A percentile compares a stretch with the other conserved stretches of the same genome.
Evolutionary conservation across 2,329 filamentous ascomycete species (phyloP).

Genomic region (Niveomyces coronatus): DNA sequence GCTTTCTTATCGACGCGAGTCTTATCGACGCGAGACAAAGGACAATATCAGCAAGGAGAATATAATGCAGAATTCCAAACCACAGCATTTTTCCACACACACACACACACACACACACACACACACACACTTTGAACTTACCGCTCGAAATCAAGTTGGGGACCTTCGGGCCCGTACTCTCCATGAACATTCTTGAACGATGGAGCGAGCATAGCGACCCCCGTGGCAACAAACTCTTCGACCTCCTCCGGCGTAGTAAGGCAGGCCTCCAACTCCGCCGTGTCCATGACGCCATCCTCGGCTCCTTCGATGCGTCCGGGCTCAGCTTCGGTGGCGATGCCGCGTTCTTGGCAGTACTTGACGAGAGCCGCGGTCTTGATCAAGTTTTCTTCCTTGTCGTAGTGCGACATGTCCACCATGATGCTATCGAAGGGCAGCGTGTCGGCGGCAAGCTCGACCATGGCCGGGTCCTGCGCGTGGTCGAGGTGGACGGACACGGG

Average conservation of each 20-base stretch:
- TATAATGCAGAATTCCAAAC: too few relatives aligned
- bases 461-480: slow-evolving; percentile 51
- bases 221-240: slow-evolving; percentile 58
- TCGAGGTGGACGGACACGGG: slow-evolving; percentile 56
- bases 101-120: too few relatives aligned
- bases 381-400: slow-evolving; percentile 60
- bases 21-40: not conserved
- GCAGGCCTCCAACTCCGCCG: slow-evolving; percentile 32
- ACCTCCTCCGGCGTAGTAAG: slow-evolving; percentile 61
- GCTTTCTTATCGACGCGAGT: not conserved
- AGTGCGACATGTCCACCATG: slow-evolving; percentile 70
- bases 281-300: slow-evolving; percentile 63
- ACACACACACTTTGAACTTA: too few relatives aligned
- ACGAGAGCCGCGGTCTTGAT: slow-evolving; percentile 50
- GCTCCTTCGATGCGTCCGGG: slow-evolving; percentile 53
- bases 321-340: slow-evolving; percentile 60
- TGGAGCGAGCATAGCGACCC: slow-evolving; percentile 66
- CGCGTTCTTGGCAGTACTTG: slow-evolving; percentile 48
- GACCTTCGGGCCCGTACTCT: slow-evolving; percentile 44
- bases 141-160: slow-evolving; percentile 2
- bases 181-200: slow-evolving; percentile 71
- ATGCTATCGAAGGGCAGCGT: slow-evolving; percentile 55
- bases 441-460: slow-evolving; percentile 46
- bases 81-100: too few relatives aligned
- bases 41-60: not conserved